These are phyloP conservation scores for Pseudogymnoascus sp. DNA, from an alignment of 2,329 filamentous ascomycete genomes.

Conservation along the genomic window DNA sequence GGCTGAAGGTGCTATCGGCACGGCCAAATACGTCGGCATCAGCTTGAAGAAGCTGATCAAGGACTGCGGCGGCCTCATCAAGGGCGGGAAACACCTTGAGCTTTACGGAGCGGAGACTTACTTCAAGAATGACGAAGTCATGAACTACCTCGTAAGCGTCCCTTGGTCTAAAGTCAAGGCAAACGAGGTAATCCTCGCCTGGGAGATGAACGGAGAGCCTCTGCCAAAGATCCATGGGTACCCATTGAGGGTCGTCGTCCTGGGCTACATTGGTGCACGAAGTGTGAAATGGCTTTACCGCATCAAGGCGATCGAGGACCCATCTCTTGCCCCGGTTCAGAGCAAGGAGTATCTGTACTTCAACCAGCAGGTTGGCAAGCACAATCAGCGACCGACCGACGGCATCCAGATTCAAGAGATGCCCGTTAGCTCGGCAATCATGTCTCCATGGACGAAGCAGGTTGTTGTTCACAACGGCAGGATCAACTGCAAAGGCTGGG, in stretches of 20 bases:
- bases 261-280: conserved; percentile 59
- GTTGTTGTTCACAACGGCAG: conserved; percentile 23
- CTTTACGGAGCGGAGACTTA: conserved; percentile 67
- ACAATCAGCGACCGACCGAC: conserved; percentile 61
- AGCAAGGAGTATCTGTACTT: conserved; percentile 64
- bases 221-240: conserved; percentile 61
- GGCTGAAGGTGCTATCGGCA: conserved; percentile 63
- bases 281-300: conserved; percentile 64
- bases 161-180: conserved; percentile 61
- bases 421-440: conserved; percentile 59
- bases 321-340: conserved; percentile 51
- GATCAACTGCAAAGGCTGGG: conserved; percentile 50
- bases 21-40: conserved; percentile 55
- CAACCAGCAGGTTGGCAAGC: conserved; percentile 60
- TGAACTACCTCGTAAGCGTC: conserved; percentile 62
- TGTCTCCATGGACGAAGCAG: conserved; percentile 45
- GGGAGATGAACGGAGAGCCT: conserved; percentile 58
- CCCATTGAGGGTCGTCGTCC: conserved; percentile 54
- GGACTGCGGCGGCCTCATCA: conserved; percentile 54
- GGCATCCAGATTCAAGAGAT: conserved; percentile 63
- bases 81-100: conserved; percentile 54
- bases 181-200: conserved; percentile 60
- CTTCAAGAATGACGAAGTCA: conserved; percentile 58
- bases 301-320: conserved; percentile 52
- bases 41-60: conserved; percentile 65